Evolutionary conservation across 1,284 basidiomycete species (phyloP).

Genomic region (Neolentinus lepideus): DNA sequence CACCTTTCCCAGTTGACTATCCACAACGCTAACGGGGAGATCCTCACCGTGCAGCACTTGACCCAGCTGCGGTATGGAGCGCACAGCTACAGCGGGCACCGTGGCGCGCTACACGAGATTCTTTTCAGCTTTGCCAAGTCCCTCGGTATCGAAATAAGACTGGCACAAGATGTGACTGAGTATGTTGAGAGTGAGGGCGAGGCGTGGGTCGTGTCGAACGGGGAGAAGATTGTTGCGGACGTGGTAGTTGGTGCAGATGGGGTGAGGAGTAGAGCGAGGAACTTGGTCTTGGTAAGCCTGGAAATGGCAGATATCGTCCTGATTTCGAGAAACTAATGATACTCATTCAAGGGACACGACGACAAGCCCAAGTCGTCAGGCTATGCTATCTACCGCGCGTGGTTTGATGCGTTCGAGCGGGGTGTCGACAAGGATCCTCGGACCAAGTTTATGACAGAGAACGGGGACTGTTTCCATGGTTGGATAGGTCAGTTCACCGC

Average conservation of each 20-base stretch:
- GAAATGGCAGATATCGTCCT: neutral
- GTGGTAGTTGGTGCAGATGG: constrained; percentile 24
- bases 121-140: constrained; percentile 15
- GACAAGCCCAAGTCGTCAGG: constrained; percentile 22
- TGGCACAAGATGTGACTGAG: constrained; percentile 17
- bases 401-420: constrained; percentile 17
- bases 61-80: constrained; percentile 12
- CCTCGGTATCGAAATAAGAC: constrained; percentile 18
- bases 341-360: constrained; percentile 13
- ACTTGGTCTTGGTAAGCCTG: constrained; percentile 18
- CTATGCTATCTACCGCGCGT: constrained; percentile 21
- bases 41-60: constrained; percentile 15
- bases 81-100: constrained; percentile 19
- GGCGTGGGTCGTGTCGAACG: constrained; percentile 17
- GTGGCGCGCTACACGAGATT: constrained; percentile 17
- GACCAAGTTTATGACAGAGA: constrained; percentile 15
- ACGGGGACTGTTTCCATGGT: constrained; percentile 18
- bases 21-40: constrained; percentile 15
- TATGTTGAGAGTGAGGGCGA: constrained; percentile 18
- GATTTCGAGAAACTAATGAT: neutral
- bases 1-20: constrained; percentile 13
- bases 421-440: constrained; percentile 18
- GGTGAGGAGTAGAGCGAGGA: constrained; percentile 17
- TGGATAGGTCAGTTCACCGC: constrained; percentile 14
- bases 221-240: constrained; percentile 18